A percentile compares a stretch with the other conserved stretches of the same genome.
These are phyloP conservation scores for Colletotrichum simmondsii DNA, from an alignment of 2,329 filamentous ascomycete species.

Conservation along the genomic window DNA sequence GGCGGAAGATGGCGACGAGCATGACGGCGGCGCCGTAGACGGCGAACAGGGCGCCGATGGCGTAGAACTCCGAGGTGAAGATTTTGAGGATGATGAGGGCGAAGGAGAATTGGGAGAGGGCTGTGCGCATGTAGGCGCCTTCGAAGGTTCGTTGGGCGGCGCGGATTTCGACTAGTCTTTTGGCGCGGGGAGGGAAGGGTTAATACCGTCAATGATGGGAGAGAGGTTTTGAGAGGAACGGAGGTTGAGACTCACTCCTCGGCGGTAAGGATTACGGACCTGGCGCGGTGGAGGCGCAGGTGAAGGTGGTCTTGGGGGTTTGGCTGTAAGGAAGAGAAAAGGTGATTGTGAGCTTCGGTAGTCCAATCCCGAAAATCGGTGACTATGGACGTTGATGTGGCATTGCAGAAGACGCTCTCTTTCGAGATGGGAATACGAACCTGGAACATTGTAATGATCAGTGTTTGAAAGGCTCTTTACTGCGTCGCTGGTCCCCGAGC, in stretches of 20 bases:
- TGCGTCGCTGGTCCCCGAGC: neutral
- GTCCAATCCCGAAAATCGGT: too few species aligned
- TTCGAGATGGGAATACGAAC: slow-evolving; percentile 4
- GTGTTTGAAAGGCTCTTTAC: neutral
- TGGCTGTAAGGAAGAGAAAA: slow-evolving; percentile 54
- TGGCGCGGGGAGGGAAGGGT: neutral
- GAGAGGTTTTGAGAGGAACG: neutral
- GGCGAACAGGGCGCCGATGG: slow-evolving; percentile 95
- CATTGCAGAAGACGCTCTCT: neutral
- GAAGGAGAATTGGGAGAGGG: slow-evolving; percentile 94
- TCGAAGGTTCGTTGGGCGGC: slow-evolving; percentile 97
- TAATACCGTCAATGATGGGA: too few species aligned
- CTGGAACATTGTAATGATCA: slow-evolving; percentile 26
- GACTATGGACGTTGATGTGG: neutral
- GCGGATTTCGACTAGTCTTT: slow-evolving; percentile 87
- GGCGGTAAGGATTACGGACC: slow-evolving; percentile 82
- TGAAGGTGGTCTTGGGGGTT: slow-evolving; percentile 80
- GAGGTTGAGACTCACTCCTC: slow-evolving; percentile 68
- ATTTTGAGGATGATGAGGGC: slow-evolving; percentile 95
- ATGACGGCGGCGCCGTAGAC: slow-evolving; percentile 89
- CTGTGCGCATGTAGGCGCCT: slow-evolving; percentile 95
- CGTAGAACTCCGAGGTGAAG: slow-evolving; percentile 96
- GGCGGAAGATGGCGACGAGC: slow-evolving; percentile 83
- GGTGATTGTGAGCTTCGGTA: neutral
- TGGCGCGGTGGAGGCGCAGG: slow-evolving; percentile 84